Evolutionary conservation across 306 rosid species (phyloP), one percentile per base, ranked within the genome.

Genomic region (Acmispon strigosus): DNA sequence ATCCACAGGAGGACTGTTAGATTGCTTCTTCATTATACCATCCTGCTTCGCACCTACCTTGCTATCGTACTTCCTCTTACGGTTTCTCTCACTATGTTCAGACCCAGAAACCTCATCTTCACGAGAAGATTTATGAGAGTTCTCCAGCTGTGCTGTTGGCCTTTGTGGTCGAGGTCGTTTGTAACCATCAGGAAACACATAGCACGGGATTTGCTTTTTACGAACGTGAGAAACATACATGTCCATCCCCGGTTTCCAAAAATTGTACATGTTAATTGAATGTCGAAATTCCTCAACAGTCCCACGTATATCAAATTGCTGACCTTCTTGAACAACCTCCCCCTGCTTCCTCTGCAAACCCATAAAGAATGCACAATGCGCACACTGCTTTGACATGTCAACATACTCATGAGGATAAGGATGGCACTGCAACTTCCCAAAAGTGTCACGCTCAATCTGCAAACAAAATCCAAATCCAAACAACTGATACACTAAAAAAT

Each of bases 361-460:
- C 84, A 84, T 76, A 68, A 78, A 84, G 69, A 84, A 84, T 18
- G 86, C 82, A 76, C 76, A 56, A 58, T 84, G 88, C 24, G 78
- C 78, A 78, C 84, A 67, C 22, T 75, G 80, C 83, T 43, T 84
- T 57, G 84, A 78, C 6, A 72, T 53, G 57, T 84, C 88, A 34
- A 63, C 18, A 72, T 56, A 81, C 73, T 84, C 86, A 6, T 20
- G 70, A 10, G 85, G 82, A 69, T 78, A 64, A 13, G 86, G 88
- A 76, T 81, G 88, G 54, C 88, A 84, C 63, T 84, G 88, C 88
- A 84, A 72, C 84, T 84, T 81, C 54, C 88, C 88, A 2, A 62
- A 54, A 45, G 88, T 84, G 34, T 81, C 85, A 52, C 84, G 84
- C 73, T 81, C 86, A 68, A 84, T 78, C 87, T 83, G 75, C 39